Evolutionary conservation across 1,284 basidiomycete species (phyloP), one percentile per base, ranked within the genome.

Genomic region (Apiotrichum akiyoshidainum): DNA sequence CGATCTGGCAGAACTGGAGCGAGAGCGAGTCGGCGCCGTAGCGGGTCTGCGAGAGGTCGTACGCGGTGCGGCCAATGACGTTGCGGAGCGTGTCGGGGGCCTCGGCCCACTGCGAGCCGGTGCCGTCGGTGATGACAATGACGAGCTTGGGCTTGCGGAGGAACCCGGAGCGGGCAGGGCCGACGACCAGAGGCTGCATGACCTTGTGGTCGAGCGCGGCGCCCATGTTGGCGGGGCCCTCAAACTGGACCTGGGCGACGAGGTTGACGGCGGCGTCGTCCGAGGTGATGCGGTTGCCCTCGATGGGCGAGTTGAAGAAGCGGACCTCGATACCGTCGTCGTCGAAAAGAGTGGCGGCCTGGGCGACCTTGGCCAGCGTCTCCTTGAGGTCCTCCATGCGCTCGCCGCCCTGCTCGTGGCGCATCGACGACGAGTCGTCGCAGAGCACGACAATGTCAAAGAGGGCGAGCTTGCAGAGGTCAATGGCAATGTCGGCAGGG

Each of bases 101-200:
- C 55, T 61, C 59, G 14, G 52, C 51, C 35, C 49, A 51, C 7
- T 21, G 42, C 16, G 34, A 54, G 35, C 55, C 56, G 2, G 55
- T 52, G 52, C 60, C 60, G 58, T 75, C 78, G 7, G 78, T 78
- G 63, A 79, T 73, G 45, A 65, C 57, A 54, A 81, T 75, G 59
- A 80, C 66, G 31, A 81, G 62, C 14, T 79, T 65, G 10, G 80
- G 80, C 70, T 81, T 81, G 58, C 76, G 69, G 10, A 81, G 68
- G 26, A 61, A 51, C 46, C 65, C 63, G 16, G 58, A 39, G 19
- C 73, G 68, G 16, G 76, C 78, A 4, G 80, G 80, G 31, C 72
- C 77, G 22, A 80, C 66, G 5, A 81, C 70, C 13, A 80, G 61
- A n/a, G 80, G 80, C 63, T 80, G 74, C 19, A 81, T 68, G 62